These are phyloP conservation scores for Exserohilum rostratum DNA, from an alignment of 2,329 filamentous ascomycete species.

Conservation along the genomic window DNA sequence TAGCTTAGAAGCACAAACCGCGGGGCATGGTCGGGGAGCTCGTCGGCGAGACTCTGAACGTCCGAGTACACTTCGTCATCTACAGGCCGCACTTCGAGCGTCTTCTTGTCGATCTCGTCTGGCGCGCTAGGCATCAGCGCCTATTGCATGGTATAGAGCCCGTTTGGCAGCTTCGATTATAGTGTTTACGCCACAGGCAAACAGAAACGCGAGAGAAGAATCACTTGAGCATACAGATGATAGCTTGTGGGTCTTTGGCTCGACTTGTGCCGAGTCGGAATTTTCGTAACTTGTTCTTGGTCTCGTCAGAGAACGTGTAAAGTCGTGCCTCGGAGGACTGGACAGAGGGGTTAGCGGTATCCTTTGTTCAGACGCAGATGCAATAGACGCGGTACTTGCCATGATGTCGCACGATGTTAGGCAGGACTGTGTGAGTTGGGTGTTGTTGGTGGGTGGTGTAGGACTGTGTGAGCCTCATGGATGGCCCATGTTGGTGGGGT, in stretches of 20 bases:
- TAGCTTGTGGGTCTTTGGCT: conserved; percentile 83
- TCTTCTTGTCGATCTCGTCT: conserved; percentile 92
- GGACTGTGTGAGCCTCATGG: conserved; percentile 26
- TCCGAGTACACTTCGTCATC: conserved; percentile 82
- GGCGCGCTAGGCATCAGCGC: conserved; percentile 43
- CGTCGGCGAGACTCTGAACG: conserved; percentile 81
- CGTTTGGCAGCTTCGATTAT: background rate
- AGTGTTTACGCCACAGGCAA: background rate
- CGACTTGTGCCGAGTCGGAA: conserved; percentile 91
- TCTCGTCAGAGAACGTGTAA: conserved; percentile 91
- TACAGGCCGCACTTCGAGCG: conserved; percentile 84
- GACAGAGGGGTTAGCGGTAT: conserved; percentile 10
- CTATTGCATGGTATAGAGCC: conserved; percentile 2
- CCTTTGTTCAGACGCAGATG: background rate
- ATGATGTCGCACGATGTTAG: conserved; percentile 15
- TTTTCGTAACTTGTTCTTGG: conserved; percentile 87
- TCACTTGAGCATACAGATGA: conserved; percentile 75
- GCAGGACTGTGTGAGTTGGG: conserved; percentile 12
- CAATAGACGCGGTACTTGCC: conserved; percentile 20
- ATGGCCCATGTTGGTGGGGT: conserved; percentile 13
- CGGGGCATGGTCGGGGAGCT: conserved; percentile 89
- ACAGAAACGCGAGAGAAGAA: conserved; percentile 5
- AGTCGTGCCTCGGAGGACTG: conserved; percentile 81
- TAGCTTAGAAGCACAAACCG: conserved; percentile 91
- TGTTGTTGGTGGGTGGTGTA: conserved; percentile 16